phyloP scores from a whole-genome alignment of 768 basidiomycete species.

The Lentinula sp. region DNA sequence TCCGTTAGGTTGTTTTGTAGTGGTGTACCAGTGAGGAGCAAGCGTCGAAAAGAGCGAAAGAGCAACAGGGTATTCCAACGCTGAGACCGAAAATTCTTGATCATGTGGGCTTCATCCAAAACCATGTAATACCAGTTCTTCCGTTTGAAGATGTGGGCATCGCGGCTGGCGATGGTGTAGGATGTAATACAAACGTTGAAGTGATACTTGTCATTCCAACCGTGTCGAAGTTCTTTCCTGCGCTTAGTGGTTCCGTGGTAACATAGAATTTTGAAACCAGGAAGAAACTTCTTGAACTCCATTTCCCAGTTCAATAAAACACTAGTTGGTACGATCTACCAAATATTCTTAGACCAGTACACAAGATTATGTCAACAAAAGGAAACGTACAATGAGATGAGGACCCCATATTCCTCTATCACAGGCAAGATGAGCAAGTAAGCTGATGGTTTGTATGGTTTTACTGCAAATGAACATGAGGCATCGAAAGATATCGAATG shows the following conservation, averaged over 20 bases:
- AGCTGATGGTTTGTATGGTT: conserved; percentile 94
- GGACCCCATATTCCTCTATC: conserved; percentile 90
- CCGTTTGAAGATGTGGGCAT: conserved; percentile 87
- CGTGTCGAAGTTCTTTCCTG: conserved; percentile 82
- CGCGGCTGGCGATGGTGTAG: conserved; percentile 87
- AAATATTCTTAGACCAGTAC: neutral
- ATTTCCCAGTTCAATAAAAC: conserved; percentile 95
- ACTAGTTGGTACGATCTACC: conserved; percentile 81
- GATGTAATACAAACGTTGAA: conserved; percentile 96
- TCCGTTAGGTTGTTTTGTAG: conserved; percentile 96
- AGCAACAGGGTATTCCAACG: conserved; percentile 89
- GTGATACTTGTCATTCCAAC: conserved; percentile 84
- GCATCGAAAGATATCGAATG: neutral
- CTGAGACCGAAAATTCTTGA: conserved; percentile 94
- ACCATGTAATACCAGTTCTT: conserved; percentile 96
- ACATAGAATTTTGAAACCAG: conserved; percentile 78
- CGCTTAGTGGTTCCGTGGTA: conserved; percentile 91
- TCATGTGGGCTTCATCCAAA: conserved; percentile 95
- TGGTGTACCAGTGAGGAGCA: conserved; percentile 93
- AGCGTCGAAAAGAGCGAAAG: conserved; percentile 79
- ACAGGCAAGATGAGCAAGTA: conserved; percentile 89
- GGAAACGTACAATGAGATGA: conserved; percentile 66
- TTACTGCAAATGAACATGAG: conserved; percentile 41
- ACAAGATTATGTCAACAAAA: conserved; percentile 13
- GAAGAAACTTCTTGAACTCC: conserved; percentile 95